These are phyloP conservation scores for Euphorbia pulcherrima DNA, from an alignment of 345 rosid genomes.

Conservation along the genomic window DNA sequence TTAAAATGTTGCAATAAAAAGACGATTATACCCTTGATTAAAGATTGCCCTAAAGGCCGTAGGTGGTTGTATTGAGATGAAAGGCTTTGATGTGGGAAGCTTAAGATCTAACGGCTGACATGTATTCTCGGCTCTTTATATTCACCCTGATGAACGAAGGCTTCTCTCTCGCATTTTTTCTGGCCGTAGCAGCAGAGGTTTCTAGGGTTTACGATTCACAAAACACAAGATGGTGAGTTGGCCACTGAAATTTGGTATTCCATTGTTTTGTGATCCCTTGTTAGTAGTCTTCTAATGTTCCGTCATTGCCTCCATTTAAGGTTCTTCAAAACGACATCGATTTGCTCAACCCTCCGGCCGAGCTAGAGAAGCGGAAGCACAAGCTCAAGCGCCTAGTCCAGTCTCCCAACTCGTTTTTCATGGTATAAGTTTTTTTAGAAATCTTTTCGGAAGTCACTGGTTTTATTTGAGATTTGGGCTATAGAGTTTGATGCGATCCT, in stretches of 20 bases:
- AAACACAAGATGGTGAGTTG: background rate
- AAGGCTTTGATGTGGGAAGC: background rate
- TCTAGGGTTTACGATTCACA: background rate
- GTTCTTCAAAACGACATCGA: constrained; percentile 23
- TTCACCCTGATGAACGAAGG: background rate
- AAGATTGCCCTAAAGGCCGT: background rate
- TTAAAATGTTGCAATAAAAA: background rate
- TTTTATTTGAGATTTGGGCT: background rate
- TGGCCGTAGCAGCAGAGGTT: background rate
- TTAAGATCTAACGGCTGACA: constrained; percentile 5
- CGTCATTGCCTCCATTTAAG: background rate
- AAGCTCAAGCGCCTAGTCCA: constrained; percentile 23
- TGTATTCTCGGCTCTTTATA: background rate
- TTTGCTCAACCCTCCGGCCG: constrained; percentile 17
- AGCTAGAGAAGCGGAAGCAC: constrained; percentile 23
- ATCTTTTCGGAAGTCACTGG: background rate
- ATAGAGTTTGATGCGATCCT: background rate
- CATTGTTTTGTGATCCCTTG: background rate
- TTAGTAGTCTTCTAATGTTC: background rate
- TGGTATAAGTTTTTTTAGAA: background rate
- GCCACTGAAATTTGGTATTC: no score
- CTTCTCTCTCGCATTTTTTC: background rate
- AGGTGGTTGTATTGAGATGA: background rate
- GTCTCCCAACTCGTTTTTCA: constrained; percentile 20
- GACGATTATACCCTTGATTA: background rate